Evolutionary conservation across 176 grass and related monocot genomes (phyloP).

Genomic region (Rhynchospora pubera): DNA sequence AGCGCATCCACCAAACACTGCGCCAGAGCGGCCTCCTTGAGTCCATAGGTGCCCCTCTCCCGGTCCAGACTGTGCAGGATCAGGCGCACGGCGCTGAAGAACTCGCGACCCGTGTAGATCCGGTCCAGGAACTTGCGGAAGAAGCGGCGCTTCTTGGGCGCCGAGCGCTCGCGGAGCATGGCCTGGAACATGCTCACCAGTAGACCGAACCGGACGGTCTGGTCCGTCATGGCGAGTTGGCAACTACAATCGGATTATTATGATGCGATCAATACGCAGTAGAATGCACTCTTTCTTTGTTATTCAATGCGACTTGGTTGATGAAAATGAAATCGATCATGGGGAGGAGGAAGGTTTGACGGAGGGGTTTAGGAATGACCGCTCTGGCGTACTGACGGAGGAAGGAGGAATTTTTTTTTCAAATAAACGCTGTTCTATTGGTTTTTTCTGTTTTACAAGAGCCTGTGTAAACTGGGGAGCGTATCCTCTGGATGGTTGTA

Average conservation of each 20-base stretch:
- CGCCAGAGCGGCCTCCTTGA: constrained; percentile 82
- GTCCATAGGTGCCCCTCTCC: constrained; percentile 81
- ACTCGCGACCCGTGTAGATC: constrained; percentile 60
- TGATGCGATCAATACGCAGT: background rate
- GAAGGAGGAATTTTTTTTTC: background rate
- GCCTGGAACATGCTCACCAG: constrained; percentile 86
- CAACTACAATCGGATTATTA: background rate
- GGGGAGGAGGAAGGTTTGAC: background rate
- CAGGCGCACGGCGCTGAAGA: constrained; percentile 81
- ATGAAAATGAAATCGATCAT: background rate
- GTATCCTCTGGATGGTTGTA: too few relatives aligned
- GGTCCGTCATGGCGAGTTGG: constrained; percentile 56
- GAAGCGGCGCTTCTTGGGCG: constrained; percentile 63
- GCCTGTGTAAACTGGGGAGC: background rate
- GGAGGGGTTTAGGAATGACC: background rate
- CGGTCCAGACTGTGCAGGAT: constrained; percentile 70
- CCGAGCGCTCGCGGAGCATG: constrained; percentile 52
- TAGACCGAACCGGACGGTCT: constrained; percentile 62
- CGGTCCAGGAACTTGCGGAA: constrained; percentile 65
- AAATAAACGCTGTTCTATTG: too few relatives aligned
- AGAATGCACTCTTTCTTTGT: background rate
- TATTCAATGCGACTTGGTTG: background rate
- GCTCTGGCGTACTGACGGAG: background rate
- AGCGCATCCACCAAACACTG: constrained; percentile 69
- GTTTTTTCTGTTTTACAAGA: background rate